These are phyloP conservation scores for Rostrohypoxylon terebratum DNA, from an alignment of 495 filamentous ascomycete genomes.

Conservation along the genomic window DNA sequence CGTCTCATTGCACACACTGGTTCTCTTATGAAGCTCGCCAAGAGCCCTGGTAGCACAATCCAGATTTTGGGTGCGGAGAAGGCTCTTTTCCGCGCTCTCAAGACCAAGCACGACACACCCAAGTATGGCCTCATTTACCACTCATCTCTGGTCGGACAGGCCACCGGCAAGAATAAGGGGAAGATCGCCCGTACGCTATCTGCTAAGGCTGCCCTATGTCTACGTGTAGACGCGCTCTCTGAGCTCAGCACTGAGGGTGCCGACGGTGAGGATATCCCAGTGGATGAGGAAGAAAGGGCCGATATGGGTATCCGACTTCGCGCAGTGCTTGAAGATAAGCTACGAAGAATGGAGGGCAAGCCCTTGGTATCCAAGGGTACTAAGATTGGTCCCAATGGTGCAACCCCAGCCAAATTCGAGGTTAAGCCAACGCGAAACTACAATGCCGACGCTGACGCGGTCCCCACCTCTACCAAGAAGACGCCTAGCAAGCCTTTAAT, in stretches of 20 bases:
- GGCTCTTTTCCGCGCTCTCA: constrained; percentile 96
- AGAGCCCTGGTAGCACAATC: constrained; percentile 94
- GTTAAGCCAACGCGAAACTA: constrained; percentile 96
- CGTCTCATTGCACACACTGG: constrained; percentile 96
- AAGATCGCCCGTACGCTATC: constrained; percentile 98
- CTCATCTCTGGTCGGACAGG: constrained; percentile 94
- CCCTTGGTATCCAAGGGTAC: constrained; percentile 81
- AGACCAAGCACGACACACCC: constrained; percentile 99
- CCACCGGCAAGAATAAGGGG: constrained; percentile 97
- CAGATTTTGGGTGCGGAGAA: constrained; percentile 99
- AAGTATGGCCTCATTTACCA: constrained; percentile 99
- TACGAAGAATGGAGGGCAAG: constrained; percentile 90
- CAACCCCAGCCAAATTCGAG: constrained; percentile 81
- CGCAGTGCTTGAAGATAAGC: constrained; percentile 83
- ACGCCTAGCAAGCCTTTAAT: constrained; percentile 66
- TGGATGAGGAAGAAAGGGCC: constrained; percentile 87
- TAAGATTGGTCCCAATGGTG: constrained; percentile 78
- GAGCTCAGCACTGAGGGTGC: constrained; percentile 74
- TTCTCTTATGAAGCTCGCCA: constrained; percentile 94
- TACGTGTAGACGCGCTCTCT: constrained; percentile 90
- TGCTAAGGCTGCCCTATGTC: constrained; percentile 89
- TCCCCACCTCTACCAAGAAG: constrained; percentile 75
- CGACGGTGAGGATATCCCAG: constrained; percentile 69
- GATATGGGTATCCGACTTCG: constrained; percentile 78
- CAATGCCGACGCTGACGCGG: constrained; percentile 91